phyloP scores from a whole-genome alignment of 2,329 filamentous ascomycete species.

The Ascochyta rabiei region DNA sequence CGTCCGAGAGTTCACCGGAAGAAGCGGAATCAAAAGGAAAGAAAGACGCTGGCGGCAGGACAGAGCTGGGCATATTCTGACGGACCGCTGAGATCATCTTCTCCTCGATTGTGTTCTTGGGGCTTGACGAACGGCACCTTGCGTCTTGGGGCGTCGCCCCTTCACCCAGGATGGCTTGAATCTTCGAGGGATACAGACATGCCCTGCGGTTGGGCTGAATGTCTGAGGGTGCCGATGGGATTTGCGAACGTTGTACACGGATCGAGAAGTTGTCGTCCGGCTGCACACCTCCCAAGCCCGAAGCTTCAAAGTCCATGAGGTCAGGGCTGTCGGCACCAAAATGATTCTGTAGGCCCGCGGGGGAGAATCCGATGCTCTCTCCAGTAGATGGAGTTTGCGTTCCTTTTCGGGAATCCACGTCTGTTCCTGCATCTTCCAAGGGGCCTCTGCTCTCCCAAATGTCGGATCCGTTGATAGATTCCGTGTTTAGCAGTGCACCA shows the following conservation, averaged over 20 bases:
- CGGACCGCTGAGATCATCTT: constrained; percentile 70
- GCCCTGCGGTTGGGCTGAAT: constrained; percentile 14
- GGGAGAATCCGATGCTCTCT: constrained; percentile 48
- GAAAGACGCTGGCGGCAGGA: constrained; percentile 53
- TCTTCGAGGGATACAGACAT: constrained; percentile 34
- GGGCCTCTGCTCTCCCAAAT: constrained; percentile 37
- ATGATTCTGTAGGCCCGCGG: constrained; percentile 33
- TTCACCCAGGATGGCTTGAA: constrained; percentile 44
- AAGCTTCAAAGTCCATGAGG: constrained; percentile 51
- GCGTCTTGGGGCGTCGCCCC: constrained; percentile 10
- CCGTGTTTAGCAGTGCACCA: constrained; percentile 21
- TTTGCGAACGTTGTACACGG: constrained; percentile 52
- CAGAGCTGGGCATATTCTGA: constrained; percentile 61
- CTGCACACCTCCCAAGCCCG: constrained; percentile 66
- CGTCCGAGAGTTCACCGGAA: constrained; percentile 43
- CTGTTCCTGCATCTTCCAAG: constrained; percentile 28
- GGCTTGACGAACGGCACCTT: constrained; percentile 10
- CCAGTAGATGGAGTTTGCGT: constrained; percentile 35
- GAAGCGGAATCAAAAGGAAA: constrained; percentile 48
- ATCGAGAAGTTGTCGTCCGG: constrained; percentile 63
- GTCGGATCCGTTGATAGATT: constrained; percentile 26
- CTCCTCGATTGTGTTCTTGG: constrained; percentile 60
- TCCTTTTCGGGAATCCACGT: constrained; percentile 36
- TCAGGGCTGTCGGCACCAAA: constrained; percentile 32
- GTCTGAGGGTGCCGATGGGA: constrained; percentile 11